Base-by-base conservation (phyloP, 148 eudicot species). In the Nepenthes mirabilis region DNA sequence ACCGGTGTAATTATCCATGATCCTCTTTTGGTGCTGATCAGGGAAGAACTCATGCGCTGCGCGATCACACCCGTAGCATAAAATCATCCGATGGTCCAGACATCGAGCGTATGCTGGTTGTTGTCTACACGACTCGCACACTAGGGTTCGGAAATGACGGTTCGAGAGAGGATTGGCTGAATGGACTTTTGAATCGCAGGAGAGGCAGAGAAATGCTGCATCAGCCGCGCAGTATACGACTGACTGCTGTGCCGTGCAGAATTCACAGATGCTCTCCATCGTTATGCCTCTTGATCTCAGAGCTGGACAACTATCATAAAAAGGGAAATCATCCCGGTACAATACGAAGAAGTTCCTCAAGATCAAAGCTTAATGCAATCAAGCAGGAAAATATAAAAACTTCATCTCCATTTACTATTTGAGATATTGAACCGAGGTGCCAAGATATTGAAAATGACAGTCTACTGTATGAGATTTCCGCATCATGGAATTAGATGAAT, bases 101-200 rank as follows among this genome's bases (percentile, higher is more conserved):
- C 95, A 87, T 34, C 78, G 78, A 43, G 74, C 65, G 62, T 52
- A 49, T 12, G 87, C 77, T 36, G 81, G 77, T 3, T 66, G 73
- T 37, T 63, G 58, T 57, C 72, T 67, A 75, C 95, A 87, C 2
- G 75, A 68, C 58, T 83, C 85, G 34, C 95, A 87, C 11, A 14
- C 60, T 36, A 83, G 87, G 50, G 78, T 69, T 1, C 95, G 75
- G 1, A 76, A 70, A 37, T 87, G 95, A 14, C 82, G 72, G 58
- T 72, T 77, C 5, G 89, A 87, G 34, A 87, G 85, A 34, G 87
- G 80, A 67, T 87, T 87, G 3, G 95, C 95, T 40, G 95, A 81
- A 65, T 87, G 95, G 52, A 83, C 85, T 60, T 76, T 87, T 2
- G 87, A 69, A 68, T 87, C 95, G 59, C 95, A 87, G 2, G 73